These are phyloP conservation scores for Butyriboletus appendiculatus DNA, from an alignment of 1,284 basidiomycete genomes.

Conservation along the genomic window DNA sequence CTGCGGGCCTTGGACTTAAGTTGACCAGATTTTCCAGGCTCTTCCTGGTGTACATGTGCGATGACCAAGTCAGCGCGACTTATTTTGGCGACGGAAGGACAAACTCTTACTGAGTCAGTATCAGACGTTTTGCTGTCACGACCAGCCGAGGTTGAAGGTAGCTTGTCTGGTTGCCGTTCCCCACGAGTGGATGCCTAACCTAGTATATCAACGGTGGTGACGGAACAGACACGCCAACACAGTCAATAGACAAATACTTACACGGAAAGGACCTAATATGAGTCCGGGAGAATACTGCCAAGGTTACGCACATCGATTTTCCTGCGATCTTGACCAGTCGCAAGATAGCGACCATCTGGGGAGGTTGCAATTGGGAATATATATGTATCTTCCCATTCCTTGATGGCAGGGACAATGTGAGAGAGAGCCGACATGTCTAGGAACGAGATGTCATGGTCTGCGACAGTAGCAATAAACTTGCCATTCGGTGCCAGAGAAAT, in stretches of 20 bases:
- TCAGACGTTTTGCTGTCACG: too few species aligned
- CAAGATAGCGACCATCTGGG: not conserved
- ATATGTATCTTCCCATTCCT: not conserved
- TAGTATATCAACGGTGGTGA: too few species aligned
- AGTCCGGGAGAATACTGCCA: not conserved
- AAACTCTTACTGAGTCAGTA: not conserved
- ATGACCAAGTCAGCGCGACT: not conserved
- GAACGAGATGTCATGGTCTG: not conserved
- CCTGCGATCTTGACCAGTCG: not conserved
- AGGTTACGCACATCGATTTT: not conserved
- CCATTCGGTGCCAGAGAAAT: too few species aligned
- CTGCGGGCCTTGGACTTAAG: not conserved
- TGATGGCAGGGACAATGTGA: not conserved
- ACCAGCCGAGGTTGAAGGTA: rapidly evolving
- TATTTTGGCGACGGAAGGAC: not conserved
- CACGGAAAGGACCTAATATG: not conserved
- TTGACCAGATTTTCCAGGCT: rapidly evolving
- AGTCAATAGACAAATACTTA: not conserved
- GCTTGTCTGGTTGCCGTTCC: not conserved
- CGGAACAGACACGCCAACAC: not conserved
- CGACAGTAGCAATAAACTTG: not conserved
- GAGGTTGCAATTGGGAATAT: not conserved
- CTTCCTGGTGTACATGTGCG: not conserved
- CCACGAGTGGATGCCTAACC: not conserved
- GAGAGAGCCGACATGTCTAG: not conserved